These are phyloP conservation scores for Dendrobium officinale DNA, from an alignment of 106 monocot genomes.

Conservation along the genomic window DNA sequence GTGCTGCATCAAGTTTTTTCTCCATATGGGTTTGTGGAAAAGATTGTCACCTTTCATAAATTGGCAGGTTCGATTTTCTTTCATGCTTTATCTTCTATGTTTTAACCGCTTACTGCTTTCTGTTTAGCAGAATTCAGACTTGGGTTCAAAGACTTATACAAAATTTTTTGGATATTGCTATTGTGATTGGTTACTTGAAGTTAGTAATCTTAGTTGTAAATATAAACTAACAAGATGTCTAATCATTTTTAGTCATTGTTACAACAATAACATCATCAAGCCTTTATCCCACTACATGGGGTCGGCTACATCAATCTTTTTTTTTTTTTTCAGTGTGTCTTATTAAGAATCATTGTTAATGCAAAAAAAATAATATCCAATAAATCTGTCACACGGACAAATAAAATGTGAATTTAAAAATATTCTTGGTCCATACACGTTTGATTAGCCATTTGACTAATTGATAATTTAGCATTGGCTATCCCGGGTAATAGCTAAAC, in stretches of 20 bases:
- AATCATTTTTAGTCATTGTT: not conserved
- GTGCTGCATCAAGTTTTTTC: slow-evolving; percentile 92
- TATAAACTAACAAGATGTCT: not conserved
- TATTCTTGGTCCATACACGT: not conserved
- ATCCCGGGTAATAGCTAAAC: not conserved
- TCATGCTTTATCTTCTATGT: not conserved
- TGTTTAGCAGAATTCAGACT: not conserved
- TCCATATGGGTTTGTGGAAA: slow-evolving; percentile 87
- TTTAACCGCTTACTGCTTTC: not conserved
- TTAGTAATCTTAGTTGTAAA: not conserved
- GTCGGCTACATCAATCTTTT: no score
- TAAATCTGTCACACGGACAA: not conserved
- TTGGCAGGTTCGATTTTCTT: slow-evolving; percentile 56
- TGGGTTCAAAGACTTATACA: not conserved
- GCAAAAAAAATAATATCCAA: not conserved
- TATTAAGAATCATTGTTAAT: not conserved
- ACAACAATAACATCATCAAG: no score
- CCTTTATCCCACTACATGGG: no score
- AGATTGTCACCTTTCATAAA: slow-evolving; percentile 93
- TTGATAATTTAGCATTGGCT: not conserved
- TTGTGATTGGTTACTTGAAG: not conserved
- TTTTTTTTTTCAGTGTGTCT: no score
- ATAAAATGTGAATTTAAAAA: not conserved
- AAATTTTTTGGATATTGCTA: not conserved
- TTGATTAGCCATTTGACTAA: not conserved